Base-by-base conservation (phyloP, 495 filamentous ascomycete species). In the Hypoxylon rickii region DNA sequence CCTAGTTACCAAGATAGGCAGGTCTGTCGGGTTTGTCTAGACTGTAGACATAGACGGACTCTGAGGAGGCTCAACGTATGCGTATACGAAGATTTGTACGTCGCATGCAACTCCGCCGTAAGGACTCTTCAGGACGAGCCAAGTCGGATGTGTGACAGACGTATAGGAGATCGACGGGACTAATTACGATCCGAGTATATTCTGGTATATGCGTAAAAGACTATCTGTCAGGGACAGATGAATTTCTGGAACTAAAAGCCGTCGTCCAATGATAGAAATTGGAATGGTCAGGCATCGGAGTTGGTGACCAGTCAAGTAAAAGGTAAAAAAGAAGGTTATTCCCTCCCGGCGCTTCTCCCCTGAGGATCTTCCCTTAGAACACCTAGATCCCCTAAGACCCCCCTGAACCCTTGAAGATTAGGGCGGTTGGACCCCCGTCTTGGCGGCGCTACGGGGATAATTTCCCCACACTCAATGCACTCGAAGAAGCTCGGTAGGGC, bases 141-240 rank as follows among this genome's bases (percentile, higher is more conserved):
- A 62, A 62, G 52, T 57, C 58, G 58, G 58, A 44, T 44, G 43
- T 53, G 52, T 57, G 15, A 57, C 40, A 37, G 52, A 44, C 33
- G 17, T 11, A 43, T 3, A 53, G 41, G 22, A 45, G 52, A 57
- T 57, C 58, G 38, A 52, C 58, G 48, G 45, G 48, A 56, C 52
- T 62, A 48, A 36, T 56, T 53, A 24, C 56, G 38, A 21, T 53
- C 19, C n/a, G 49, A 44, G 29, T 55, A 21, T n/a, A 43, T 16
- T 48, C n/a, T n/a, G n/a, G n/a, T n/a, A n/a, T n/a, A n/a, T n/a
- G n/a, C n/a, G n/a, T n/a, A n/a, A n/a, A n/a, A n/a, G n/a, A n/a
- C n/a, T n/a, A n/a, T 8, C 52, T 63, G 60, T 55, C 54, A 55
- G 60, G 60, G 24, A 63, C 59, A 63, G 44, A 58, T 60, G 41